phyloP scores from a whole-genome alignment of 768 basidiomycete species.

The Boletus rubroflammeus region DNA sequence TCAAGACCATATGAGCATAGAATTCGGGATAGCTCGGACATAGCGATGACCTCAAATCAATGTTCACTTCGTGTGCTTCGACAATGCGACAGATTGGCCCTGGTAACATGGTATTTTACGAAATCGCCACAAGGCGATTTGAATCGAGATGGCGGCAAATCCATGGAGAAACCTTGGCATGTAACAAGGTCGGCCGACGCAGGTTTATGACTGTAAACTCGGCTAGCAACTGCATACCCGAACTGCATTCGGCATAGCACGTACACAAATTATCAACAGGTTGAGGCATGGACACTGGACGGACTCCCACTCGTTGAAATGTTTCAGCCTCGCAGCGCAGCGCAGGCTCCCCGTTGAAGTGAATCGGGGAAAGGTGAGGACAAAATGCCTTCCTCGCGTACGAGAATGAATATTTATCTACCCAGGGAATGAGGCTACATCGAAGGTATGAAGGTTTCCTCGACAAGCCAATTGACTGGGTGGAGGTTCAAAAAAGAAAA shows the following conservation, averaged over 20 bases:
- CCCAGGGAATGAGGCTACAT: constrained; percentile 35
- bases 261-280: constrained; percentile 7
- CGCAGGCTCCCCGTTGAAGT: neutral
- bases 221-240: neutral
- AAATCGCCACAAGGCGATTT: no score
- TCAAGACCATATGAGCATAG: neutral
- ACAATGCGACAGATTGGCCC: neutral
- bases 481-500: neutral
- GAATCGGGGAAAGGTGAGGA: neutral
- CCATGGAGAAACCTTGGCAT: neutral
- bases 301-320: neutral
- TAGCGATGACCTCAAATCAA: neutral
- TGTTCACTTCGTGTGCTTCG: neutral
- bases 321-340: constrained; percentile 9
- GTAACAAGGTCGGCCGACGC: neutral
- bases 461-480: constrained; percentile 32
- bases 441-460: constrained; percentile 11
- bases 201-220: neutral
- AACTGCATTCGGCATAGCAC: neutral
- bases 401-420: constrained; percentile 19
- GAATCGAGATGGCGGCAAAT: neutral
- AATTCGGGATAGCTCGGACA: neutral
- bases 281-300: neutral
- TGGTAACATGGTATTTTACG: neutral
- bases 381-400: neutral